phyloP scores from a whole-genome alignment of 192 early-diverging fungal species.

The Dissophora ornata region DNA sequence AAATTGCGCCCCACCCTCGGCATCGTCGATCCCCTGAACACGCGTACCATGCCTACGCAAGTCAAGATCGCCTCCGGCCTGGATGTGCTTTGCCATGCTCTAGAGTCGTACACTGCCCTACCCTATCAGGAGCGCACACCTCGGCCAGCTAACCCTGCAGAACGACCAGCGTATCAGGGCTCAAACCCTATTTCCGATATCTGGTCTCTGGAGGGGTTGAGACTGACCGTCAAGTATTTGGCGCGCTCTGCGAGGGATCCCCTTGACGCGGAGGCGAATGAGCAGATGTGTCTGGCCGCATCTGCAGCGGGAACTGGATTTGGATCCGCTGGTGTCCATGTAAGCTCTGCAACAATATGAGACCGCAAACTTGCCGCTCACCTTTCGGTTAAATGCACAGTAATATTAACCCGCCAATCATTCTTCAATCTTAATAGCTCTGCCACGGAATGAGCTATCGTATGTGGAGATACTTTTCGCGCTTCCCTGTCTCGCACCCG shows the following conservation, averaged over 20 bases:
- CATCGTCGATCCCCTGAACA: slow-evolving; percentile 91
- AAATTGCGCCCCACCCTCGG: slow-evolving; percentile 87
- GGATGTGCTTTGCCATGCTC: slow-evolving; percentile 91
- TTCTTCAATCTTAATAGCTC: too few species aligned
- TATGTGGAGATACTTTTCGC: slow-evolving; percentile 3
- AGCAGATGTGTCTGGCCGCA: slow-evolving; percentile 90
- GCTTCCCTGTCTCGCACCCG: too few species aligned
- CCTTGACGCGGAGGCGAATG: slow-evolving; percentile 68
- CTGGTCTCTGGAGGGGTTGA: slow-evolving; percentile 84
- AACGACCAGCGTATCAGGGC: slow-evolving; percentile 92
- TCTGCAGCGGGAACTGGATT: slow-evolving; percentile 93
- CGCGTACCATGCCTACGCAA: slow-evolving; percentile 84
- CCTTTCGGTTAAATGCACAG: too few species aligned
- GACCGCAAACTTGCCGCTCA: too few species aligned
- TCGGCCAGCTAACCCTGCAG: slow-evolving; percentile 82
- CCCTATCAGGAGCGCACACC: slow-evolving; percentile 83
- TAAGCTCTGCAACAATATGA: slow-evolving; percentile 84
- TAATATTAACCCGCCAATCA: too few species aligned
- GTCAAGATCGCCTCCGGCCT: slow-evolving; percentile 88
- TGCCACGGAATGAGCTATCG: slow-evolving; percentile 56
- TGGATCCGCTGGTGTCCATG: slow-evolving; percentile 90
- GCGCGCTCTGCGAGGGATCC: slow-evolving; percentile 77
- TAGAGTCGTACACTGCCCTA: slow-evolving; percentile 93
- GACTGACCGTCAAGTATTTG: slow-evolving; percentile 84
- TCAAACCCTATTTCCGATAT: slow-evolving; percentile 94